Evolutionary conservation across 192 early-diverging fungal genomes (phyloP), one percentile per base, ranked within the genome.

Genomic region (Coemansia sp.): DNA sequence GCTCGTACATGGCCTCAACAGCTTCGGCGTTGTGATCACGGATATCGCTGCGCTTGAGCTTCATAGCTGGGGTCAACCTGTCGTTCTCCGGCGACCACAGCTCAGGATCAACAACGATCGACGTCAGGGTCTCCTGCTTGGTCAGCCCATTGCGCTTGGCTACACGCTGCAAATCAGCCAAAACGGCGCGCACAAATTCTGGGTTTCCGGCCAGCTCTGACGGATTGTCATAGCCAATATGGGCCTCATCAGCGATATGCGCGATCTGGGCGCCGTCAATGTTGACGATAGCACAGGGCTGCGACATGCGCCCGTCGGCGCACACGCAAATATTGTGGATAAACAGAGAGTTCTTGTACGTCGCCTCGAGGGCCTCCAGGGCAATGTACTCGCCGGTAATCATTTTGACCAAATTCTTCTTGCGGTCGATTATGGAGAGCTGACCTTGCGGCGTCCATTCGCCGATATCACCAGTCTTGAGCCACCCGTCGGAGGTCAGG

Each of bases 351-450:
- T 81, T 82, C 71, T 87, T 87, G 85, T 98, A 98, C 9, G 90
- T 81, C 10, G 91, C 84, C 74, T 98, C 96, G 24, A 98, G 80
- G 66, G 92, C 91, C 74, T 98, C 96, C 34, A 98, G 73, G 17
- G 96, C 96, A 73, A 98, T 89, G 74, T 90, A 92, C 77, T 95
- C 94, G 62, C 93, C 95, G 66, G 91, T 81, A 6, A 85, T 78
- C 57, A 94, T 80, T 73, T 96, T 98, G 61, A 98, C 88, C 49
- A 98, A 82, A 72, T 96, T 98, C 85, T 94, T 94, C 65, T 85
- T 88, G 45, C 95, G 84, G 71, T 98, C 95, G 67, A 98, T 92
- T 46, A 98, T 86, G 14, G 80, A 68, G 21, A 98, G 63, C 37
- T 85, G 83, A 37, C 93, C 93, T 54, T 88, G 87, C 1, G 80